These are phyloP conservation scores for Phylloboletellus chloephorus DNA, from an alignment of 1,284 basidiomycete genomes.

Conservation along the genomic window DNA sequence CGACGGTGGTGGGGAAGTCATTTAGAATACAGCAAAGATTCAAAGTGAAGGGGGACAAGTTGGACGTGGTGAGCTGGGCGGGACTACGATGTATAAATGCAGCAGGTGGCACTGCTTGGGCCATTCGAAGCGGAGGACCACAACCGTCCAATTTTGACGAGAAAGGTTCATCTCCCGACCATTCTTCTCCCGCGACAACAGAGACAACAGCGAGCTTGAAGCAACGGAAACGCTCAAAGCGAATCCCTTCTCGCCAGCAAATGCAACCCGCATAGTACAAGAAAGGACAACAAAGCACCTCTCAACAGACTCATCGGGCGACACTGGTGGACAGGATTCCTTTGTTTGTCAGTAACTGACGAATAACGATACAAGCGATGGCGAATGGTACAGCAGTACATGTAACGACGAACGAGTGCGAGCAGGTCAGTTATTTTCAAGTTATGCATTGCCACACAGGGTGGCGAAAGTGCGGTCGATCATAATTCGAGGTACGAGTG, in stretches of 20 bases:
- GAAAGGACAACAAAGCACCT: constrained; percentile 10
- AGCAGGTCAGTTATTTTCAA: neutral
- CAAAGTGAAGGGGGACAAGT: constrained; percentile 3
- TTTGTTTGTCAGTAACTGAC: constrained; percentile 7
- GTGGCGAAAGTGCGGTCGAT: constrained; percentile 12
- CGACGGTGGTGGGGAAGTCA: constrained; percentile 21
- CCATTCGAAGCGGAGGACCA: constrained; percentile 13
- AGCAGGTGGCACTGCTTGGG: constrained; percentile 25
- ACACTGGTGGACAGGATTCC: neutral
- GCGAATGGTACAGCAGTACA: constrained; percentile 3
- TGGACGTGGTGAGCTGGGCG: constrained; percentile 10
- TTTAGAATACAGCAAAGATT: constrained; percentile 10
- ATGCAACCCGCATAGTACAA: neutral
- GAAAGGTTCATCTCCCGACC: neutral
- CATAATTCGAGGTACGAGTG: constrained; percentile 19
- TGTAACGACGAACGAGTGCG: neutral
- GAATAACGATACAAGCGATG: constrained; percentile 9
- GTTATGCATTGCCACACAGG: neutral
- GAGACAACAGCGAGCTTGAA: neutral
- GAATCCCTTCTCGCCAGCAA: constrained; percentile 6
- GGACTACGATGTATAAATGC: constrained; percentile 24
- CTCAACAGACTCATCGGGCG: constrained; percentile 13
- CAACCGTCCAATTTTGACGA: neutral
- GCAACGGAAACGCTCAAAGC: constrained; percentile 5
- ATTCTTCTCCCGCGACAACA: neutral